Conservation (phyloP, 306 rosid species). For the Medicago lupulina region DNA sequence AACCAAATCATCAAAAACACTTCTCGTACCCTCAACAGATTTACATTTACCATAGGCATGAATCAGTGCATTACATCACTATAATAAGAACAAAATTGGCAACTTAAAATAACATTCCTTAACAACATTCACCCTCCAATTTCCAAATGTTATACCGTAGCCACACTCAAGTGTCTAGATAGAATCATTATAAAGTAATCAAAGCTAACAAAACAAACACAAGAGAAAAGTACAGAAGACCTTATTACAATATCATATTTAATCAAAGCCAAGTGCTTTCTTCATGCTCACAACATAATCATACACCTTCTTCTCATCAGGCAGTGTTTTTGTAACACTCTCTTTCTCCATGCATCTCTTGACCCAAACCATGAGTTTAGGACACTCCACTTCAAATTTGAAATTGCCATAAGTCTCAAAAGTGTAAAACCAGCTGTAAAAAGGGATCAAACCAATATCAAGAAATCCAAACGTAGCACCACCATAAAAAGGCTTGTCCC, state of each 20-base stretch:
- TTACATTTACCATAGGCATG: neutral
- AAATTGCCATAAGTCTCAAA: constrained; percentile 50
- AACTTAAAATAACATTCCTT: too few species aligned
- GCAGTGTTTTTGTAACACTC: constrained; percentile 51
- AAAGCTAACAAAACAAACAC: neutral
- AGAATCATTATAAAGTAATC: neutral
- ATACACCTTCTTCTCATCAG: constrained; percentile 51
- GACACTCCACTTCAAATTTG: constrained; percentile 56
- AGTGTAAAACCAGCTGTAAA: constrained; percentile 52
- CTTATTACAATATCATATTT: constrained; percentile 10
- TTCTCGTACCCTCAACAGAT: too few species aligned
- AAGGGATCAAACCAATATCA: constrained; percentile 51
- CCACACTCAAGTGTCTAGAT: neutral
- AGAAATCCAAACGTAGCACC: constrained; percentile 55
- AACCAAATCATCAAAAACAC: too few species aligned
- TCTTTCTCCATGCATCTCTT: constrained; percentile 52
- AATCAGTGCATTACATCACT: neutral
- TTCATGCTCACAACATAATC: constrained; percentile 11
- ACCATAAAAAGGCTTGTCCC: constrained; percentile 47
- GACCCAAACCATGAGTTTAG: constrained; percentile 56
- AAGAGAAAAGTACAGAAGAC: neutral
- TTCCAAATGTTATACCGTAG: too few species aligned
- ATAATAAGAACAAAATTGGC: too few species aligned
- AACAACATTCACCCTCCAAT: too few species aligned
- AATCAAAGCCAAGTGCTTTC: constrained; percentile 24